phyloP scores from a whole-genome alignment of 768 basidiomycete genomes.

The Lactarius vividus region DNA sequence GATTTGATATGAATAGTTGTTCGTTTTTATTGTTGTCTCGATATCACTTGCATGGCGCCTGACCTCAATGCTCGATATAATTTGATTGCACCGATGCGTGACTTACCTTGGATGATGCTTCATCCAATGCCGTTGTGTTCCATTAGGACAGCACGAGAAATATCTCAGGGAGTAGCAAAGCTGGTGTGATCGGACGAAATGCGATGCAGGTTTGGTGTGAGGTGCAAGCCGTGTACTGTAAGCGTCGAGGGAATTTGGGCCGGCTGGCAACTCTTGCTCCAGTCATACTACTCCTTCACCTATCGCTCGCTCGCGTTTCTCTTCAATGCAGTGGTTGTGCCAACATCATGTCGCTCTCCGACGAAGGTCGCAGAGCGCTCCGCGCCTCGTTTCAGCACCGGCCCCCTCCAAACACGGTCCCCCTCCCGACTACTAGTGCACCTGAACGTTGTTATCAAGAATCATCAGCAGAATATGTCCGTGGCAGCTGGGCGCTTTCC shows the following conservation, averaged over 20 bases:
- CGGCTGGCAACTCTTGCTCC: too few species aligned
- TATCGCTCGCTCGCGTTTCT: too few species aligned
- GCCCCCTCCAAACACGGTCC: neutral
- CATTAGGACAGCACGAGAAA: neutral
- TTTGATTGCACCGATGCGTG: neutral
- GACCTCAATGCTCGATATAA: neutral
- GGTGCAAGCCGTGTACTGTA: too few species aligned
- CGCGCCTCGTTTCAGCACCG: neutral
- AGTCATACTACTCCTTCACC: too few species aligned
- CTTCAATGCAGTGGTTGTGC: neutral
- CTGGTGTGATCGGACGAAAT: too few species aligned
- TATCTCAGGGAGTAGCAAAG: too few species aligned
- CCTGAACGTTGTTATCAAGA: neutral
- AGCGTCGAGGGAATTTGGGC: too few species aligned
- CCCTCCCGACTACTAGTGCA: neutral
- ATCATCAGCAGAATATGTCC: slow-evolving; percentile 6
- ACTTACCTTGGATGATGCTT: neutral
- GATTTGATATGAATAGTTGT: too few species aligned
- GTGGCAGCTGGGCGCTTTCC: slow-evolving; percentile 33
- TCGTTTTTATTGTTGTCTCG: too few species aligned
- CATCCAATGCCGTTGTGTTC: neutral
- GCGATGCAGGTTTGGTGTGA: too few species aligned
- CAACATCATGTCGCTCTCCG: neutral
- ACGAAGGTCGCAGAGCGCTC: neutral
- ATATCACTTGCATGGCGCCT: neutral